Evolutionary conservation across 2,329 filamentous ascomycete species (phyloP).

Genomic region (Biscogniauxia marginata): DNA sequence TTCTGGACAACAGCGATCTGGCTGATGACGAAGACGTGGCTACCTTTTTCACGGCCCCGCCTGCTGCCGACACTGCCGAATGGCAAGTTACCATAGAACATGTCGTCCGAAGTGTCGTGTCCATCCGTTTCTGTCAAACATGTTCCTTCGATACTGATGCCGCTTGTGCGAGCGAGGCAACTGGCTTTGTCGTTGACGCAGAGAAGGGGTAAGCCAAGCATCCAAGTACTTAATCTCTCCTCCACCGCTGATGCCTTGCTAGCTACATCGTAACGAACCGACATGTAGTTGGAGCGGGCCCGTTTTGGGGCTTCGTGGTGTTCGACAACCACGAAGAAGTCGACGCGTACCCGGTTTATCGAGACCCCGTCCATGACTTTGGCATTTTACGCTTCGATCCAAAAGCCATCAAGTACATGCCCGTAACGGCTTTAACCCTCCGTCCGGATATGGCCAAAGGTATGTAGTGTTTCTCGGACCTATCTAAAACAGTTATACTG

Average conservation of each 20-base stretch:
- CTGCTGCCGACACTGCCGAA: constrained; percentile 64
- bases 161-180: constrained; percentile 91
- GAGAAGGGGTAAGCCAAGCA: constrained; percentile 60
- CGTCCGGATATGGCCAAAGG: constrained; percentile 80
- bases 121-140: constrained; percentile 98
- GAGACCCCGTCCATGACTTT: constrained; percentile 97
- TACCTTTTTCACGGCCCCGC: constrained; percentile 36
- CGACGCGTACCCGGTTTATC: constrained; percentile 94
- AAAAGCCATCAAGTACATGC: constrained; percentile 96
- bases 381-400: constrained; percentile 96
- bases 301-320: constrained; percentile 97
- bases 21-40: constrained; percentile 43
- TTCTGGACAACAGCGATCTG: constrained; percentile 38
- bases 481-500: constrained; percentile 2
- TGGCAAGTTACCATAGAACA: constrained; percentile 96
- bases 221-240: background rate
- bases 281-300: constrained; percentile 91
- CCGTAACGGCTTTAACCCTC: constrained; percentile 74
- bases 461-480: constrained; percentile 28
- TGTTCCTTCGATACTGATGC: constrained; percentile 97
- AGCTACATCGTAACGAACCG: constrained; percentile 82
- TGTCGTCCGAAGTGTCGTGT: constrained; percentile 93
- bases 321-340: constrained; percentile 99
- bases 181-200: constrained; percentile 95
- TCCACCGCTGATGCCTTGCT: constrained; percentile 11